Evolutionary conservation across 106 monocot genomes (phyloP), one percentile per base, ranked within the genome.

Genomic region (Cymbidium sinense): DNA sequence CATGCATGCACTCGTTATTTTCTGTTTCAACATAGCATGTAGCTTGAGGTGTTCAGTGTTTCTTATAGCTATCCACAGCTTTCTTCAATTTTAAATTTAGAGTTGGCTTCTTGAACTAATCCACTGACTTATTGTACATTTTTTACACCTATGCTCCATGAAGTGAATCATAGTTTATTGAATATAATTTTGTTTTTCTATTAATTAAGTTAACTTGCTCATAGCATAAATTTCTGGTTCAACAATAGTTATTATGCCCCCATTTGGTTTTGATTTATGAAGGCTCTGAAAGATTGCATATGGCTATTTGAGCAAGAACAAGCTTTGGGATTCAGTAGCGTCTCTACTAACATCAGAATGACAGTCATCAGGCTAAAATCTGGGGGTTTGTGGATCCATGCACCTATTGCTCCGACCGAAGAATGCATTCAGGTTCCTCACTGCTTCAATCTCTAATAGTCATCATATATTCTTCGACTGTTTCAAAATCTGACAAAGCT

Each of bases 261-360:
- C 35, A 23, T 34, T 74, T 30, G 4, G 21, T 30, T 52, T 27
- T 72, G 37, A 43, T 10, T 27, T 52, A 19, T 72, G 79, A 69
- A 98, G 96, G 98, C 87, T 54, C 84, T 98, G 69, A 98, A 92
- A 79, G 84, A 84, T 44, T 73, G 81, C 80, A 94, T 98, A 94
- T 98, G 98, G 98, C 82, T 90, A 30, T 98, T 98, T 58, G 98
- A 98, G 75, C 98, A 98, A 92, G 98, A 94, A 69, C 98, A 98
- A 83, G 98, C 98, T 72, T 80, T 98, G 84, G 94, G 98, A 76
- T 98, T 98, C 80, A 94, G 94, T 69, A 98, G 98, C 78, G 98
- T 98, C 73, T 98, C 98, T 0, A 92, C 98, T 70, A 98, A 98
- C 70, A 98, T 90, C 51, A 84, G 98, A 72, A 98, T 98, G 98